A percentile compares a stretch with the other conserved stretches of the same genome.
These are phyloP conservation scores for Huntiella decipiens DNA, from an alignment of 2,329 filamentous ascomycete genomes.

Conservation along the genomic window DNA sequence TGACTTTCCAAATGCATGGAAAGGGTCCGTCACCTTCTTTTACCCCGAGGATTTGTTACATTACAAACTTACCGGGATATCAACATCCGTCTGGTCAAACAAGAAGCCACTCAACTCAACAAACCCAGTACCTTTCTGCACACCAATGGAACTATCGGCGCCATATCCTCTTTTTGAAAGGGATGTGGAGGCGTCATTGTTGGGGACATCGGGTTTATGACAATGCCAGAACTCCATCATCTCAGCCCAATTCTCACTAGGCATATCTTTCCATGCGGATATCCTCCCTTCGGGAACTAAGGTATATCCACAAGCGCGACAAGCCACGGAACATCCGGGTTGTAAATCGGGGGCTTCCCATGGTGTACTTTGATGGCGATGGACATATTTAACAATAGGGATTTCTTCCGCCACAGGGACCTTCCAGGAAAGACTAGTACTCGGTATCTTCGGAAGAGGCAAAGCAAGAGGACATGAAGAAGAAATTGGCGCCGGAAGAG, in stretches of 20 bases:
- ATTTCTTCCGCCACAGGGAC: conserved; percentile 23
- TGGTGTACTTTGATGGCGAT: conserved; percentile 25
- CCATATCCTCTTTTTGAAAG: conserved; percentile 57
- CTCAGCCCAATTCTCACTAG: conserved; percentile 94
- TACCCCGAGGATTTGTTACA: conserved; percentile 17
- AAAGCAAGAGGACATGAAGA: conserved; percentile 18
- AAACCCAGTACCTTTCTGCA: conserved; percentile 49
- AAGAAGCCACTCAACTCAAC: conserved; percentile 68
- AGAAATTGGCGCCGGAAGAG: conserved; percentile 25
- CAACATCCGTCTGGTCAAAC: conserved; percentile 47
- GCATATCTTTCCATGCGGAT: conserved; percentile 69
- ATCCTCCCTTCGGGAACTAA: conserved; percentile 24
- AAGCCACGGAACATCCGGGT: conserved; percentile 22
- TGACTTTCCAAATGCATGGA: conserved; percentile 15
- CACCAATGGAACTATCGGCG: conserved; percentile 55
- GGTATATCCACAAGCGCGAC: conserved; percentile 21
- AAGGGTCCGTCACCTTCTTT: conserved; percentile 45
- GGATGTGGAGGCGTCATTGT: background rate
- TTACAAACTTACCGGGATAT: background rate
- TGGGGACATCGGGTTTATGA: conserved; percentile 61
- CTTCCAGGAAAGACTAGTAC: conserved; percentile 26
- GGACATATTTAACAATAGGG: conserved; percentile 15
- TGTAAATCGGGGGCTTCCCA: conserved; percentile 37
- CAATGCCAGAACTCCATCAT: conserved; percentile 99
- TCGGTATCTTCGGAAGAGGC: conserved; percentile 13